Evolutionary conservation across 805 yeast species (phyloP), one percentile per base, ranked within the genome.

Genomic region (Candida vaughaniae): DNA sequence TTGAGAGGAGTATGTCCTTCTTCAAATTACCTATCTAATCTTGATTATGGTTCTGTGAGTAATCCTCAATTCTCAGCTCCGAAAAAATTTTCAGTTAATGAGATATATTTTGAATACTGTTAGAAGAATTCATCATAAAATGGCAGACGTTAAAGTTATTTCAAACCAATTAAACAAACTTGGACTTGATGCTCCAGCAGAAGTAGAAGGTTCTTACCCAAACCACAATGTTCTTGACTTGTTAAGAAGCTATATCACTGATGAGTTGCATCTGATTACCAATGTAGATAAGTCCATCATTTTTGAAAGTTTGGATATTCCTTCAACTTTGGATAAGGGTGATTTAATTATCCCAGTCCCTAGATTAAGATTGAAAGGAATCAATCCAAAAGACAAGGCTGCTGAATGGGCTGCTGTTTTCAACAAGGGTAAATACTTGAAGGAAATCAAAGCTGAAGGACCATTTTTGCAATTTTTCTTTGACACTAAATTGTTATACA

Each of bases 341-440:
- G 99, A 93, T 62, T 73, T 93, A 53, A 75, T 91, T 44, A 78
- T 91, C 38, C 97, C 99, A 29, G 73, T 93, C 29, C 99, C 98
- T 51, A 80, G 97, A 60, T 69, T 84, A 53, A 56, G 71, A 53
- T 77, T 95, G 53, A 75, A 91, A 60, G 85, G 88, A 50, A 80
- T 85, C 47, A 91, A 91, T 46, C 75, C 78, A 23, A 83, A 88
- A 55, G 87, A 91, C 43, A 85, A 82, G 58, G 72, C 73, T 12
- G 47, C 45, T 19, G 85, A 89, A 54, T 82, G 96, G 85, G 85
- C 95, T 20, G 75, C 63, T 39, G 73, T 77, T 42, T 86, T 91
- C 66, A 85, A 89, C 46, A 74, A 75, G 44, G 89, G 86, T 25
- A 76, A 78, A 29, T 85, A 71, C 56, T 65, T 93, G 49, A 64